These are phyloP conservation scores for Solanum chacoense DNA, from an alignment of 305 asterid genomes.

Conservation along the genomic window DNA sequence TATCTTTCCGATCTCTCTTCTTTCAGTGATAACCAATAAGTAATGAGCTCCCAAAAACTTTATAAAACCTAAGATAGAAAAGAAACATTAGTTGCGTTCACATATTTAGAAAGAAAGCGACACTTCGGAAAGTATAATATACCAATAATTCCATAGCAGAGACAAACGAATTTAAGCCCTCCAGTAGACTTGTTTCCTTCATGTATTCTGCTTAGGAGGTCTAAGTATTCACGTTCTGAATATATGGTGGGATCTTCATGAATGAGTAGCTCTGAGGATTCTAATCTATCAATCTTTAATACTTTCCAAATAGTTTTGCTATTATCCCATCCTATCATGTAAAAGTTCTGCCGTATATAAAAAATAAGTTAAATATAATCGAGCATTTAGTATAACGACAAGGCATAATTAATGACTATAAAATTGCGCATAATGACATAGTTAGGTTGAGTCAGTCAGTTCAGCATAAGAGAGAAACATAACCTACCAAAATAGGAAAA, in stretches of 20 bases:
- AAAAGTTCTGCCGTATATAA: constrained; percentile 51
- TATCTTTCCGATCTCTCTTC: constrained; percentile 69
- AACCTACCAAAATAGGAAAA: background rate
- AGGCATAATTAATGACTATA: background rate
- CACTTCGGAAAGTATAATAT: constrained; percentile 7
- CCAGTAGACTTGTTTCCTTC: constrained; percentile 80
- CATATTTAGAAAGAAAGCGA: background rate
- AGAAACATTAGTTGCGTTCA: constrained; percentile 8
- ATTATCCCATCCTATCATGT: constrained; percentile 74
- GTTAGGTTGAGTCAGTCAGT: background rate
- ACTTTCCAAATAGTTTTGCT: constrained; percentile 61
- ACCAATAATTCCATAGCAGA: constrained; percentile 89
- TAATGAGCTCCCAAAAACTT: constrained; percentile 83
- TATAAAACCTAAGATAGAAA: constrained; percentile 46
- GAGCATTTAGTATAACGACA: background rate
- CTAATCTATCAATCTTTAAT: constrained; percentile 66
- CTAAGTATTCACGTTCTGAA: constrained; percentile 53
- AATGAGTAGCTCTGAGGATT: constrained; percentile 51
- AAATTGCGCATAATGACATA: background rate
- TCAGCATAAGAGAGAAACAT: background rate
- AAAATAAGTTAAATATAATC: background rate
- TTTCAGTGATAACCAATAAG: constrained; percentile 70
- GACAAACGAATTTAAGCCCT: constrained; percentile 66
- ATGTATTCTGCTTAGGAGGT: constrained; percentile 53
- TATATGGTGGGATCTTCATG: constrained; percentile 62